Evolutionary conservation across 2,329 filamentous ascomycete species (phyloP), one percentile per base, ranked within the genome.

Genomic region (Neocucurbitaria cava): DNA sequence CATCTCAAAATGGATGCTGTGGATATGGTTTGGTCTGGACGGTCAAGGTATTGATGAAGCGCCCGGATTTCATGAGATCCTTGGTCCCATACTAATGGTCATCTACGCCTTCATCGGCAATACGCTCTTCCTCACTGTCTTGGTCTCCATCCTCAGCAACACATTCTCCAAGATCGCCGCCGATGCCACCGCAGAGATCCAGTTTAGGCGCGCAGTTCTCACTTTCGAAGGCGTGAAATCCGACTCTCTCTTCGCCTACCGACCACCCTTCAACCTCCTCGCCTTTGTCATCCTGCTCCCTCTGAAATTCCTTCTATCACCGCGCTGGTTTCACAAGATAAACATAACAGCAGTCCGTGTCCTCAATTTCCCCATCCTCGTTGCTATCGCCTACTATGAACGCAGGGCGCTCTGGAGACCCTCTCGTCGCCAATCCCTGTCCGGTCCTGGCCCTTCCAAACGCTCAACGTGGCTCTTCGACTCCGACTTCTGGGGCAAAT

Each of bases 11-110:
- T 96, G 91, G 91, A 94, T 96, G 90, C 84, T 95, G 1, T 95
- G 90, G 84, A 93, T 96, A 60, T 96, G 91, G 91, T 95, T 96
- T 69, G 91, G 91, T 2, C 84, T 96, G 1, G 91, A 95, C 65
- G 91, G 73, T 31, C 89, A 76, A 35, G 82, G 83, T 1, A 83
- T 85, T 31, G 77, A 83, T 57, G 78, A 81, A 53, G 83, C 83
- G 66, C 81, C 84, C 20, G 86, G 91, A 52, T 91, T 95, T 68
- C 91, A 96, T 76, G 85, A 86, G 81, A 77, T 92, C n/a, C 80
- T 95, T 1, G 91, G 91, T 0, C 91, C 91, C 0, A 82, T 86
- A 2, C 78, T 95, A 21, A 95, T 95, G 90, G 83, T 95, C 49
- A 83, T 89, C 15, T 96, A 95, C 72, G 89, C 91, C 1, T 95